Conservation (phyloP, 768 basidiomycete genomes). For the Lepiota brunneoincarnata region DNA sequence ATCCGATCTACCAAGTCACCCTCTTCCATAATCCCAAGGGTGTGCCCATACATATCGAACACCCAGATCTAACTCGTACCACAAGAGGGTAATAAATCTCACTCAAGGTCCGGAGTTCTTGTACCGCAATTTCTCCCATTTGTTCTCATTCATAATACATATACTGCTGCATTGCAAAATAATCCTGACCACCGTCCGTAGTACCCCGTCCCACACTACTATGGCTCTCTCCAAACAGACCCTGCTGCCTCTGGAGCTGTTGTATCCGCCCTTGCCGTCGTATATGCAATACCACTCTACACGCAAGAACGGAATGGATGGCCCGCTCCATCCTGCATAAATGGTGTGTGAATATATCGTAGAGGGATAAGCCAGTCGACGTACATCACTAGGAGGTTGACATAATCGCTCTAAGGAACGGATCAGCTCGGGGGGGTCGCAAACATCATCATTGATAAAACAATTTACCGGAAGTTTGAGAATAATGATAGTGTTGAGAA, state of each 20-base stretch:
- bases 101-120: too few relatives aligned
- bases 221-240: background rate
- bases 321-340: constrained; percentile 10
- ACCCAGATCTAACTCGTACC: too few relatives aligned
- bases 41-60: too few relatives aligned
- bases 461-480: constrained; percentile 9
- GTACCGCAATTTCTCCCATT: too few relatives aligned
- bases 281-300: constrained; percentile 11
- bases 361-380: background rate
- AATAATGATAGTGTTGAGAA: constrained; percentile 8
- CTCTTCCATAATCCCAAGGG: too few relatives aligned
- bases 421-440: background rate
- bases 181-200: too few relatives aligned
- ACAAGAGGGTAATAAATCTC: too few relatives aligned
- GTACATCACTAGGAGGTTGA: constrained; percentile 11
- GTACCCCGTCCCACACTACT: too few relatives aligned
- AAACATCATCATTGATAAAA: background rate
- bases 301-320: constrained; percentile 9
- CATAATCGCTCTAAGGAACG: constrained; percentile 1
- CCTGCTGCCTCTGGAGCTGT: background rate
- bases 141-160: too few relatives aligned
- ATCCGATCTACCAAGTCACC: too few relatives aligned
- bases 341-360: background rate
- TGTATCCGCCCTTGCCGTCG: constrained; percentile 7
- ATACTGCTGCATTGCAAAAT: too few relatives aligned